phyloP scores from a whole-genome alignment of 805 yeast genomes.

The Metschnikowia henanensis region DNA sequence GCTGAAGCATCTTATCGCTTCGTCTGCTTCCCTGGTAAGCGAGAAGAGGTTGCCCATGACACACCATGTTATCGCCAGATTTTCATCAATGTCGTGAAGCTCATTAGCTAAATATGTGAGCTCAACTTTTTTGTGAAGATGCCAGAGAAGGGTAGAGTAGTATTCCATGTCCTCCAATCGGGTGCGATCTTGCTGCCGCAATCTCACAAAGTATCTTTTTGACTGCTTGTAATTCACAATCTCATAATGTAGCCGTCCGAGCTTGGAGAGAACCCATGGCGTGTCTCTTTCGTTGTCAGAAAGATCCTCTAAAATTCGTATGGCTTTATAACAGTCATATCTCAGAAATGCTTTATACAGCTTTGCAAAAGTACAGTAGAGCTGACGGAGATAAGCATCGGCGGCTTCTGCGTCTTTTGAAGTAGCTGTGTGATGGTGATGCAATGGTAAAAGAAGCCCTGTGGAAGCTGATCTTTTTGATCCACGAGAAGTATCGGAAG shows the following conservation, averaged over 20 bases:
- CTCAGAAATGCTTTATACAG: conserved; percentile 58
- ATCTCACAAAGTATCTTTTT: conserved; percentile 56
- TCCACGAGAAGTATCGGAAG: conserved; percentile 11
- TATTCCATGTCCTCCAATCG: conserved; percentile 88
- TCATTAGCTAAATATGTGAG: conserved; percentile 84
- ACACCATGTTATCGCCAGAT: conserved; percentile 88
- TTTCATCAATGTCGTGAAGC: conserved; percentile 61
- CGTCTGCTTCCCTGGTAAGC: conserved; percentile 78
- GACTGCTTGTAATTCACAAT: conserved; percentile 82
- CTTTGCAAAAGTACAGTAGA: conserved; percentile 57
- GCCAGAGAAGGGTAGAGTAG: conserved; percentile 92
- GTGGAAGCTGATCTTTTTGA: conserved; percentile 18
- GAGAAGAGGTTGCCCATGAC: conserved; percentile 88
- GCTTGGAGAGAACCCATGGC: conserved; percentile 81
- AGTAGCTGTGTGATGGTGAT: conserved; percentile 2
- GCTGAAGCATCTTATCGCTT: conserved; percentile 84
- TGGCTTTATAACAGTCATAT: conserved; percentile 80
- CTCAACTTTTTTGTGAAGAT: conserved; percentile 75
- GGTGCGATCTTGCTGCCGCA: conserved; percentile 72
- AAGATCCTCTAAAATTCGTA: conserved; percentile 62
- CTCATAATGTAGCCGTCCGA: conserved; percentile 85
- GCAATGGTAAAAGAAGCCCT: conserved; percentile 3
- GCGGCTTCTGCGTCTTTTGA: conserved; percentile 15
- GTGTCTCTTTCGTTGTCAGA: conserved; percentile 64
- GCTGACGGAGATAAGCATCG: conserved; percentile 44